Conservation (phyloP, 2,329 filamentous ascomycete species). For the Fusarium dimerum region DNA sequence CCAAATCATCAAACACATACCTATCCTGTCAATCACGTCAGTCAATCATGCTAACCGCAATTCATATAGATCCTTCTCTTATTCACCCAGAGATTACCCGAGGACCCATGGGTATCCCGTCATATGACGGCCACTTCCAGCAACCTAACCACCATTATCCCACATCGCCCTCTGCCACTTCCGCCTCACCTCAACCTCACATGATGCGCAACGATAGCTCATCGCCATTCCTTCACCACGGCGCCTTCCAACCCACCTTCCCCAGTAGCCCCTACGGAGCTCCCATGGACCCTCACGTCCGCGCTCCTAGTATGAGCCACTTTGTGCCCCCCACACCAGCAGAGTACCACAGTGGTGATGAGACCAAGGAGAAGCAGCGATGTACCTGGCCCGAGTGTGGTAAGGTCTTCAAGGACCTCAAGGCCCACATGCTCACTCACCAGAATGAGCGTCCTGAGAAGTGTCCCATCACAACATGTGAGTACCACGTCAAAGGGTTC, state of each 20-base stretch:
- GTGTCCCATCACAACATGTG: constrained; percentile 88
- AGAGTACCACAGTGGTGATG: constrained; percentile 62
- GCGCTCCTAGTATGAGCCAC: constrained; percentile 69
- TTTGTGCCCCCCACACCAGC: constrained; percentile 63
- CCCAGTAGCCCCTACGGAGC: constrained; percentile 56
- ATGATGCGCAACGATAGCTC: constrained; percentile 56
- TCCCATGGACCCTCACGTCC: constrained; percentile 47
- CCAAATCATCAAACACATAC: too few relatives aligned
- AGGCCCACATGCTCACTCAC: constrained; percentile 93
- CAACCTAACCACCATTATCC: constrained; percentile 51
- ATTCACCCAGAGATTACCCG: constrained; percentile 57
- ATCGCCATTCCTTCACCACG: constrained; percentile 66
- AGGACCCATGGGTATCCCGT: constrained; percentile 46
- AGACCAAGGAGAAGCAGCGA: constrained; percentile 67
- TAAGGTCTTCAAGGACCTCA: constrained; percentile 84
- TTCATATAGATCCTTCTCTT: constrained; percentile 49
- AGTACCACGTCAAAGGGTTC: constrained; percentile 91
- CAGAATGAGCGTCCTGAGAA: constrained; percentile 90
- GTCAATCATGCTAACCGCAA: too few relatives aligned
- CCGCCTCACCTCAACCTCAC: constrained; percentile 50
- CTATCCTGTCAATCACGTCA: too few relatives aligned
- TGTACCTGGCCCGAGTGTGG: constrained; percentile 86
- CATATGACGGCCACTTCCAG: constrained; percentile 51
- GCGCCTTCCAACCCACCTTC: constrained; percentile 53
- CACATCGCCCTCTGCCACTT: constrained; percentile 64